These are phyloP conservation scores for Crataegus laevigata DNA, from an alignment of 306 rosid species.

Conservation along the genomic window DNA sequence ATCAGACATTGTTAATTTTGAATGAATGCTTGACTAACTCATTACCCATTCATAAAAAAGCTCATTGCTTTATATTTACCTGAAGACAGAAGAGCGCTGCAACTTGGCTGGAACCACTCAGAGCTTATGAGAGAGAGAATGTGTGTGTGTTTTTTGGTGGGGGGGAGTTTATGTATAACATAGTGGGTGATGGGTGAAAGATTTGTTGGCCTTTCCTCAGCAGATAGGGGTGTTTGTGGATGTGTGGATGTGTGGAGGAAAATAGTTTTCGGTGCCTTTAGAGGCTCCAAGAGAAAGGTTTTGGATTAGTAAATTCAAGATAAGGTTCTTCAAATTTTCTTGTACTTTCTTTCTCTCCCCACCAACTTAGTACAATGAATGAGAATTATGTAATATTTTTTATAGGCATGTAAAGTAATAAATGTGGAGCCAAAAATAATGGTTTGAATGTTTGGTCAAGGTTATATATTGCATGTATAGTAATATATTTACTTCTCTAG, in stretches of 20 bases:
- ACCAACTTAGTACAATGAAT: neutral
- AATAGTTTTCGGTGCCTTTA: conserved; percentile 42
- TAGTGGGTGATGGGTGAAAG: conserved; percentile 29
- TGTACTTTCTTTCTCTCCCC: neutral
- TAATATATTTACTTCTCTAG: neutral
- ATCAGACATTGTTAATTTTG: conserved; percentile 4
- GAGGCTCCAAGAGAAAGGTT: conserved; percentile 37
- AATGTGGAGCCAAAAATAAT: too few species aligned
- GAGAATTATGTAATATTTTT: neutral
- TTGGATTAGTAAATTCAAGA: neutral
- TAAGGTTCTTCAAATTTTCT: conserved; percentile 5
- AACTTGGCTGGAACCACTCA: conserved; percentile 21
- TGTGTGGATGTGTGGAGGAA: conserved; percentile 56
- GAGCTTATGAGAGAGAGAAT: neutral
- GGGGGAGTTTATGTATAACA: neutral
- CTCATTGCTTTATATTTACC: conserved; percentile 30
- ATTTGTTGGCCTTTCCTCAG: conserved; percentile 53
- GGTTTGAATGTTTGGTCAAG: neutral
- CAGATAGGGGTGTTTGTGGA: conserved; percentile 46
- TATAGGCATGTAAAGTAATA: neutral
- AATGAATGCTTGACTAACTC: neutral
- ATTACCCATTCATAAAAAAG: neutral
- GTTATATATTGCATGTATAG: neutral
- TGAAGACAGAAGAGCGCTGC: conserved; percentile 10
- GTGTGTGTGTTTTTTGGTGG: neutral